Evolutionary conservation across 2,329 filamentous ascomycete genomes (phyloP).

Genomic region (Colletotrichum sansevieriae): DNA sequence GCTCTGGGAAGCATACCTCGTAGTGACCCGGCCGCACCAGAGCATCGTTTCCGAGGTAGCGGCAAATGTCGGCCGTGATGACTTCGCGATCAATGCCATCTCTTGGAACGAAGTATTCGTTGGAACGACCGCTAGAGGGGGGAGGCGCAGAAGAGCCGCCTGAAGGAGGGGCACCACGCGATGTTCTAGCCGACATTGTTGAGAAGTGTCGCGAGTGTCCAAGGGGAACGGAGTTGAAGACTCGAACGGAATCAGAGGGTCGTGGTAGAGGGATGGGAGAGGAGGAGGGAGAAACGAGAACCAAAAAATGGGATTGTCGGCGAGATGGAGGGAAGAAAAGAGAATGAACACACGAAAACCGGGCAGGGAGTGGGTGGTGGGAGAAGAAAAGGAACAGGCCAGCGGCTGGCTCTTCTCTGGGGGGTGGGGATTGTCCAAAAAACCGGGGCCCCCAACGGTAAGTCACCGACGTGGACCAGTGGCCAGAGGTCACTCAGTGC

Average conservation of each 20-base stretch:
- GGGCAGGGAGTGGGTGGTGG: constrained; percentile 47
- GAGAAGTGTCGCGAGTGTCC: constrained; percentile 41
- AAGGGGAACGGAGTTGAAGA: constrained; percentile 37
- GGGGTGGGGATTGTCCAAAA: constrained; percentile 36
- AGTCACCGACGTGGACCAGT: constrained; percentile 31
- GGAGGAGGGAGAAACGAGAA: constrained; percentile 44
- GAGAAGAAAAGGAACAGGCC: constrained; percentile 47
- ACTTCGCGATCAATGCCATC: constrained; percentile 88
- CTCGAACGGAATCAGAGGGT: constrained; percentile 39
- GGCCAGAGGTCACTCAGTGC: constrained; percentile 27
- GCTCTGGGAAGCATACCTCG: constrained; percentile 66
- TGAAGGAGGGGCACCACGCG: constrained; percentile 50
- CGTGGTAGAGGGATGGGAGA: constrained; percentile 38
- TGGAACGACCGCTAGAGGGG: constrained; percentile 66
- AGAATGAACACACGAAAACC: constrained; percentile 46
- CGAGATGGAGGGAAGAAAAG: constrained; percentile 47
- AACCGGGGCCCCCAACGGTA: constrained; percentile 40
- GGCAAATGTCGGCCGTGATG: constrained; percentile 86
- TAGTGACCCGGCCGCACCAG: constrained; percentile 81
- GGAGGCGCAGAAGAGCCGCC: constrained; percentile 49
- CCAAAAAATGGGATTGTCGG: constrained; percentile 47
- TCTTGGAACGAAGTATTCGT: constrained; percentile 84
- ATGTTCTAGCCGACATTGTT: constrained; percentile 58
- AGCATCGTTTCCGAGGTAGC: constrained; percentile 86
- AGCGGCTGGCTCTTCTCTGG: constrained; percentile 40